These are phyloP conservation scores for Arachnomyces sp. DNA, from an alignment of 2,329 filamentous ascomycete species.

Conservation along the genomic window DNA sequence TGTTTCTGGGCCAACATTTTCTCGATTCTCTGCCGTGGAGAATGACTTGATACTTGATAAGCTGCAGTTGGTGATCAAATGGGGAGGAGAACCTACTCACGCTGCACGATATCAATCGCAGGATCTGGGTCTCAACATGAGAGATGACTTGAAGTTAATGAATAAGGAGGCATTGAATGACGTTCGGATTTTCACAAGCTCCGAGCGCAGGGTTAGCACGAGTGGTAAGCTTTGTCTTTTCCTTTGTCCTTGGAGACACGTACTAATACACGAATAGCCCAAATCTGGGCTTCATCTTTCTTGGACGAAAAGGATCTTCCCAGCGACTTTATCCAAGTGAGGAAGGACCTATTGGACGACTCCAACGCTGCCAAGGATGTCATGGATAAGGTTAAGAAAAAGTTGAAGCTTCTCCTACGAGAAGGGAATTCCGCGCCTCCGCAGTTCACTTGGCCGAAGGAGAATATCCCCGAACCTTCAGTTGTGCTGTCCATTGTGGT, in stretches of 20 bases:
- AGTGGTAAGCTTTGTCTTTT: constrained; percentile 45
- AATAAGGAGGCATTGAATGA: constrained; percentile 88
- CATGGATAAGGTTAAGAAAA: constrained; percentile 99
- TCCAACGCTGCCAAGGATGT: constrained; percentile 98
- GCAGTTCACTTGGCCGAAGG: constrained; percentile 93
- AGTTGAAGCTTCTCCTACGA: constrained; percentile 83
- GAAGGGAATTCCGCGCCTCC: constrained; percentile 89
- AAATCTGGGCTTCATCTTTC: constrained; percentile 90
- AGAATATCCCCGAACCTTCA: constrained; percentile 87
- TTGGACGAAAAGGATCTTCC: constrained; percentile 77
- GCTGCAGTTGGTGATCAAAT: constrained; percentile 94
- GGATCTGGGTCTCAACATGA: constrained; percentile 90
- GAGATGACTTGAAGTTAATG: constrained; percentile 85
- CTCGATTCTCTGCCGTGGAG: constrained; percentile 85
- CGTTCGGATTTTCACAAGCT: constrained; percentile 91
- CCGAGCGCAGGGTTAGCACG: constrained; percentile 85
- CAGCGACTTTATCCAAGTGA: constrained; percentile 77
- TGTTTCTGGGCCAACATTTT: constrained; percentile 81
- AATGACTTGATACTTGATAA: constrained; percentile 92
- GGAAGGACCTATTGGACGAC: constrained; percentile 92
- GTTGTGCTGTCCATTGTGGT: constrained; percentile 87
- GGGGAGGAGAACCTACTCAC: constrained; percentile 96
- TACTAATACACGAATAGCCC: constrained; percentile 45
- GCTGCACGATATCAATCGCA: constrained; percentile 93
- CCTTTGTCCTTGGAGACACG: not conserved